Conservation (phyloP, 495 filamentous ascomycete genomes). For the Aspergillus diversus region DNA sequence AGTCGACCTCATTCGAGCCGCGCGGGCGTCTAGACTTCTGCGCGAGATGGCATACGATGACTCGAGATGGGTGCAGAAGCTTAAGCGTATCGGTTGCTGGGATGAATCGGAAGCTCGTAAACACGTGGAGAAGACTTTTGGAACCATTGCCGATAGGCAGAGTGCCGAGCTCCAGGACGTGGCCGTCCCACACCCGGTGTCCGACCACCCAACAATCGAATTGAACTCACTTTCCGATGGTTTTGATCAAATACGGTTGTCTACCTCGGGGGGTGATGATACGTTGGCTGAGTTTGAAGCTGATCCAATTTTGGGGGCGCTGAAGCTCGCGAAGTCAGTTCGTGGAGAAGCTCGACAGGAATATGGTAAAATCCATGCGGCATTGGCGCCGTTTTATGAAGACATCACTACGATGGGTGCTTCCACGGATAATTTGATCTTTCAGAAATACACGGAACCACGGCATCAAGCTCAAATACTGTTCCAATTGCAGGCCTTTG, state of each 20-base stretch:
- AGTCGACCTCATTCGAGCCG: constrained; percentile 80
- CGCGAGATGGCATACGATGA: constrained; percentile 99
- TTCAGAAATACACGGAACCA: constrained; percentile 83
- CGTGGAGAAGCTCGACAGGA: constrained; percentile 86
- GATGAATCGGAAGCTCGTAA: constrained; percentile 83
- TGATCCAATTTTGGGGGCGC: constrained; percentile 61
- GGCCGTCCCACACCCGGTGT: constrained; percentile 30
- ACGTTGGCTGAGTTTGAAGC: constrained; percentile 24
- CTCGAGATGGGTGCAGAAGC: constrained; percentile 84
- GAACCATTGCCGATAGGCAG: constrained; percentile 64
- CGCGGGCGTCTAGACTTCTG: constrained; percentile 85
- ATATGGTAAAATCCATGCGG: constrained; percentile 87
- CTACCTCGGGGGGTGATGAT: constrained; percentile 29
- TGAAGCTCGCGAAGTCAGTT: constrained; percentile 74
- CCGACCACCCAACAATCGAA: constrained; percentile 23
- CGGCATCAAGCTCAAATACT: constrained; percentile 88
- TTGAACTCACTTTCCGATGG: constrained; percentile 57
- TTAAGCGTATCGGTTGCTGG: constrained; percentile 90
- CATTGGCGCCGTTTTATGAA: constrained; percentile 83
- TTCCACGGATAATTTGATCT: constrained; percentile 81
- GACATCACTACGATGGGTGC: constrained; percentile 73
- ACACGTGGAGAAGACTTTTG: constrained; percentile 74
- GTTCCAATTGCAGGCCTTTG: constrained; percentile 74
- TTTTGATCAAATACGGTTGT: constrained; percentile 67
- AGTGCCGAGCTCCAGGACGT: constrained; percentile 54